A percentile compares a stretch with the other conserved stretches of the same genome.
phyloP scores from a whole-genome alignment of 2,329 filamentous ascomycete species.

The Pseudocercospora pini-densiflorae region DNA sequence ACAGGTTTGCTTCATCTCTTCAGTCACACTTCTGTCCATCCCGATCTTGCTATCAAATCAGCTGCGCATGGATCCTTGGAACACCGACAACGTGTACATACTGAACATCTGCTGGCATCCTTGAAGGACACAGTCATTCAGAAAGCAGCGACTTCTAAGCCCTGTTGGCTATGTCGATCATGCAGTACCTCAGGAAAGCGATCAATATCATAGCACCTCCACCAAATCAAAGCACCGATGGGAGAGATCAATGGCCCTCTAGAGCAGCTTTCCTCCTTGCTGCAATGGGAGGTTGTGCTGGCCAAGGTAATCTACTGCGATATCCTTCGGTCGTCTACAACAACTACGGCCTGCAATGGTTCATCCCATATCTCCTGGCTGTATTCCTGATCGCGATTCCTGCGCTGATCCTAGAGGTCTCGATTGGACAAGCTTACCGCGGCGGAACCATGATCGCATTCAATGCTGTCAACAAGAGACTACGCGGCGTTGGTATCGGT shows the following conservation, averaged over 20 bases:
- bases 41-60: neutral
- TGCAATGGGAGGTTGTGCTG: neutral
- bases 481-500: neutral
- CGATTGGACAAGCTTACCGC: neutral
- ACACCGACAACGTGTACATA: too few species aligned
- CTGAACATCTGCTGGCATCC: too few species aligned
- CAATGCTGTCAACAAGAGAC: neutral
- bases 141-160: too few species aligned
- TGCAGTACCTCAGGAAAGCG: neutral
- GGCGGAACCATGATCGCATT: neutral
- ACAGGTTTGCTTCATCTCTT: neutral
- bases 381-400: neutral
- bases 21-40: neutral
- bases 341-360: neutral
- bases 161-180: too few species aligned
- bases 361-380: neutral
- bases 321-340: neutral
- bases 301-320: neutral
- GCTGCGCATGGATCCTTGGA: neutral
- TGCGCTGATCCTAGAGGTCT: neutral
- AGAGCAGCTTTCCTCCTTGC: neutral
- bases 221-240: neutral
- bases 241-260: neutral
- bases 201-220: neutral
- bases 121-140: too few species aligned